Evolutionary conservation across 1,284 basidiomycete species (phyloP), one percentile per base, ranked within the genome.

Genomic region (Vanrija humicola): DNA sequence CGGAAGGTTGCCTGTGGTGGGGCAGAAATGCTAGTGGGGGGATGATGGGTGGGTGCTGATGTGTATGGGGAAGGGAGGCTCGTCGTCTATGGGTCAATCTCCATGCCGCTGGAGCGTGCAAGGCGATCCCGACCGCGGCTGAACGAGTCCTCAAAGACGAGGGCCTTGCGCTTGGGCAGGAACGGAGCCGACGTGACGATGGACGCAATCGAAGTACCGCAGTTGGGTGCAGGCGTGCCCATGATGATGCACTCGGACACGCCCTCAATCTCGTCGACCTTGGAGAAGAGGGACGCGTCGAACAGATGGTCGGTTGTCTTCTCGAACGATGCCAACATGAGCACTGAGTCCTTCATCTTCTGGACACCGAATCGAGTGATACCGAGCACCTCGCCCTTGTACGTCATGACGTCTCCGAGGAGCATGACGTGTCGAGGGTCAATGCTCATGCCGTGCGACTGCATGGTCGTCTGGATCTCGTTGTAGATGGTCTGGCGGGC

Each of bases 361-460:
- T 95, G 92, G n/a, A 99, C 95, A 74, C 96, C 96, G 78, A 98
- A 98, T 21, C 96, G 88, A 9, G 96, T 99, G 76, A 99, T 98
- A 54, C 96, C 96, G 52, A 99, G 80, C 6, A 99, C 93, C 75
- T 98, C 95, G 52, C 96, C 96, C 85, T 99, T 99, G 81, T 97
- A 98, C 34, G 87, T 87, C 96, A 99, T 99, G 58, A 98, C 92
- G 75, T 99, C 96, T 46, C 94, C 96, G 12, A 99, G 83, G 49
- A 99, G 79, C 92, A 98, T 98, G 68, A 98, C 91, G 77, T 99
- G 96, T 54, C 96, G 89, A 56, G 95, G 95, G 76, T 99, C 96
- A 68, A 99, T 98, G 58, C 86, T 93, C 90, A 99, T 95, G 66
- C 94, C 93, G 79, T 99, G 96, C 52, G 87, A 89, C 62, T 86